Evolutionary conservation across 148 eudicot species (phyloP), one percentile per base, ranked within the genome.

Genomic region (Talinum fruticosum): DNA sequence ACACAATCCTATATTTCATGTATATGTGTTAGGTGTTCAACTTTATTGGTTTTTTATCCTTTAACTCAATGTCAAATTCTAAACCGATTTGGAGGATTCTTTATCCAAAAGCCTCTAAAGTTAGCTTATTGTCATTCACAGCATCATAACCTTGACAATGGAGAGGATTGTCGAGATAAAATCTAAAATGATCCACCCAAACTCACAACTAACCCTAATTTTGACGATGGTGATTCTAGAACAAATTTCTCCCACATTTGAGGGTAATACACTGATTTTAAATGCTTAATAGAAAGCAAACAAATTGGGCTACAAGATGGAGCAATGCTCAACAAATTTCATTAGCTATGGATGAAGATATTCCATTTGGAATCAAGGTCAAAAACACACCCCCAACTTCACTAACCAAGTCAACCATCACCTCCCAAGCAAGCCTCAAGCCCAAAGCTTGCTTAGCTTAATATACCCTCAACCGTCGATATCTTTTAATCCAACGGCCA

Each of bases 321-420:
- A 28, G 21, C n/a, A 81, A 76, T 26, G 2, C 6, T 70, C 32
- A 81, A 34, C 41, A 81, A 41, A 32, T 45, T 76, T 41, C 69
- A 71, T 24, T 1, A 1, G 14, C 26, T 70, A 49, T 49, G 33
- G 21, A 38, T 76, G 72, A 70, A 35, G 72, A 64, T 62, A 76
- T 77, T 32, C 10, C 53, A 59, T 36, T 4, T 44, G 45, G 37
- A 81, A 76, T 76, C 72, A 54, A 71, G 76, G 66, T 76, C 64
- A 47, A 65, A 81, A 81, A 62, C 83, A 81, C 83, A 81, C 83
- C 30, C 69, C 45, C 33, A 35, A 28, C 57, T 23, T 35, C 21
- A 8, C 79, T 26, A 35, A 57, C 2, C 49, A 62, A 18, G 37
- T 49, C 33, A 18, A 30, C 28, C 24, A 47, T 30, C 12, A 15